Conservation (phyloP, 352 stramenopile genomes). For the Globisporangium heterothallicum region DNA sequence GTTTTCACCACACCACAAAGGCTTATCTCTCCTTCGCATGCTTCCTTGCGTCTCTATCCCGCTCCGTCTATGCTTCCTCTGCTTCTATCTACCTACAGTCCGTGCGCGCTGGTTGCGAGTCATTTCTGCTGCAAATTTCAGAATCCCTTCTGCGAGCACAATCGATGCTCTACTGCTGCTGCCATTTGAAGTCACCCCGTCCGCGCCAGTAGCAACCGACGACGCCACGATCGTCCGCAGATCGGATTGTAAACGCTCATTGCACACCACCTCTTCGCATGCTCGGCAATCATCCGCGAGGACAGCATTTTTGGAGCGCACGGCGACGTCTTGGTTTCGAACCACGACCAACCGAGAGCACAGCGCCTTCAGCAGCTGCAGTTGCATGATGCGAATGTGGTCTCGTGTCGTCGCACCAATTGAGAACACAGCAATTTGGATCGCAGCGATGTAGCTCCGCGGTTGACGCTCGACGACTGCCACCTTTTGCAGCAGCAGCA, state of each 20-base stretch:
- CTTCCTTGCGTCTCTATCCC: background rate
- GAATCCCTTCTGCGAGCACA: slow-evolving; percentile 39
- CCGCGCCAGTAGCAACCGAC: slow-evolving; percentile 12
- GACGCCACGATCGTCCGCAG: slow-evolving; percentile 24
- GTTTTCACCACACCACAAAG: background rate
- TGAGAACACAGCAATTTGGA: slow-evolving; percentile 40
- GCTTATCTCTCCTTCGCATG: background rate
- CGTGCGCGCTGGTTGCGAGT: slow-evolving; percentile 2
- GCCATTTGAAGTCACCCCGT: background rate
- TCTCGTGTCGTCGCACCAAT: slow-evolving; percentile 23
- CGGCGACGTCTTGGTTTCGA: slow-evolving; percentile 5
- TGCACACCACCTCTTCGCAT: slow-evolving; percentile 37
- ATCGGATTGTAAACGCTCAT: slow-evolving; percentile 42
- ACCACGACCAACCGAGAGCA: slow-evolving; percentile 27
- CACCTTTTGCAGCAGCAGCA: slow-evolving; percentile 48
- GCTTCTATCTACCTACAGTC: slow-evolving; percentile 6
- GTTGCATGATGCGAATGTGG: slow-evolving; percentile 39
- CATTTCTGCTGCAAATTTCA: slow-evolving; percentile 20
- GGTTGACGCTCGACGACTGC: slow-evolving; percentile 3
- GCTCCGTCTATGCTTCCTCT: background rate
- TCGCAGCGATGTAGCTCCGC: slow-evolving; percentile 14
- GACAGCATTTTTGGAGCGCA: background rate
- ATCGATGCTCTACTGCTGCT: slow-evolving; percentile 25
- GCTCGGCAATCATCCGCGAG: slow-evolving; percentile 15
- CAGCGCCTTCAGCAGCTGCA: slow-evolving; percentile 44